Evolutionary conservation across 2,329 filamentous ascomycete species (phyloP), one percentile per base, ranked within the genome.

Genomic region (Cladosporium halotolerans): DNA sequence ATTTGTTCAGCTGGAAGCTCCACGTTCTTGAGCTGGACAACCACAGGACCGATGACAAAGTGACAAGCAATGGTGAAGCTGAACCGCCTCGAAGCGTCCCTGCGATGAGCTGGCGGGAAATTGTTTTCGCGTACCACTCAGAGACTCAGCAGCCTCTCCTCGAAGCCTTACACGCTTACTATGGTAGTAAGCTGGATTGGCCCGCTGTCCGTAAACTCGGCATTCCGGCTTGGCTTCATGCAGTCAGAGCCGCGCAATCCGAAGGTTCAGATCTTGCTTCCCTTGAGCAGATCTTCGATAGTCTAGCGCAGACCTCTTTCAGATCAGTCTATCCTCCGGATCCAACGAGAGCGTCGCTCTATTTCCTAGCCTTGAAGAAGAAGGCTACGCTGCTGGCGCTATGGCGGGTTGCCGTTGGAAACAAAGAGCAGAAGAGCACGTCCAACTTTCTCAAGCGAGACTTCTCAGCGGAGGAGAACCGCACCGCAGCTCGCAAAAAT

Each of bases 361-460:
- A 87, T 72, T 99, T 97, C 68, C 78, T 99, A 14, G 92, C 95
- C 0, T 78, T 99, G 60, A 64, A 65, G 53, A 97, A 96, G 74
- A 99, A 99, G 70, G 79, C 86, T 2, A 86, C 97, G 0, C 79
- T 99, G 1, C 82, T 95, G 60, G 91, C 90, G 0, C 76, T 99
- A 0, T 99, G 93, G 93, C 83, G 95, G 14, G 96, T 97, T 81
- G 91, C 93, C 5, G 83, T 77, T 39, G 93, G 93, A 85, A 86
- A 95, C 62, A 82, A 80, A 54, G 95, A 99, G 69, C 93, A 97
- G 70, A 75, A 71, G 2, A 83, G 86, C 0, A 99, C 93, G 0
- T 81, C 85, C 55, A 83, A 81, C 56, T 77, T 99, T 31, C 75
- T 99, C 18, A 80, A 85, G n/a, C 95, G 96, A 64, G 90, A 97